Evolutionary conservation across 176 grass and related monocot species (phyloP).

Genomic region (sorghum (Sorghum bicolor)): Sorghum_bicolor_NCBIv3 NC_012876.2:62227501-62228000

Average conservation of each 20-base stretch:
- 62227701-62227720: background rate
- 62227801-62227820: background rate
- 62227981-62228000: background rate
- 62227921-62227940: background rate
- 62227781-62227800: background rate
- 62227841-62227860: background rate
- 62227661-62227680: background rate
- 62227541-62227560: too few species aligned
- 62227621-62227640: too few species aligned
- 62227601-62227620: too few species aligned
- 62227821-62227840: background rate
- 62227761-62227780: background rate
- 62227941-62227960: background rate
- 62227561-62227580: too few species aligned
- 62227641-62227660: too few species aligned
- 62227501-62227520: too few species aligned
- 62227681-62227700: background rate
- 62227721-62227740: background rate
- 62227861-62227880: background rate
- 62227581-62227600: too few species aligned
- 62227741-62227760: slow-evolving; percentile 1
- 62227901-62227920: background rate
- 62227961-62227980: background rate
- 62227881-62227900: background rate
- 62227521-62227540: too few species aligned